Evolutionary conservation across 495 filamentous ascomycete species (phyloP).

Genomic region (Aspergillus diversus): DNA sequence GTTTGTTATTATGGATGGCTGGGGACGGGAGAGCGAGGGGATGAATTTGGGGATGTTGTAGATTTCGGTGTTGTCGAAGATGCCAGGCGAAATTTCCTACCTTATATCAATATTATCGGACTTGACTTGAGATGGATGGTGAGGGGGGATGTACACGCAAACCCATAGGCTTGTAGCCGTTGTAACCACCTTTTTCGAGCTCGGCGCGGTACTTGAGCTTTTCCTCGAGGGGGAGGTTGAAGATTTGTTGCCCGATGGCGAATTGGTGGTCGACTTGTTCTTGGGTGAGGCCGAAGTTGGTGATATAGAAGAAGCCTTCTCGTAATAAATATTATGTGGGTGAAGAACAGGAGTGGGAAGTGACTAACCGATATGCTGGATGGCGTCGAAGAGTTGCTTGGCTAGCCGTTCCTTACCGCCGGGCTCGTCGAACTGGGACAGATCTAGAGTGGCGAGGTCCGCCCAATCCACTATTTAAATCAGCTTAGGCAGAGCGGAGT

Average conservation of each 20-base stretch:
- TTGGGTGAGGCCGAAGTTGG: conserved; percentile 56
- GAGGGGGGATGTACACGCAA: conserved; percentile 36
- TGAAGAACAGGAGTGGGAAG: neutral
- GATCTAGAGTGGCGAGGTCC: conserved; percentile 59
- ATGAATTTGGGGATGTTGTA: conserved; percentile 59
- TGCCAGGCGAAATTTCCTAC: conserved; percentile 37
- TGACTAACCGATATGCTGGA: conserved; percentile 52
- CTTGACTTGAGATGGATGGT: too few relatives aligned
- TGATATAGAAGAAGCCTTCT: conserved; percentile 59
- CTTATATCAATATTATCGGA: too few relatives aligned
- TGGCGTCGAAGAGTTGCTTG: conserved; percentile 60
- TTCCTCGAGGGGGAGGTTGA: conserved; percentile 57
- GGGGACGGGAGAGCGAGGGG: conserved; percentile 43
- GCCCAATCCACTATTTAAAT: conserved; percentile 51
- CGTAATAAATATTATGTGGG: conserved; percentile 26
- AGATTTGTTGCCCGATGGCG: conserved; percentile 56
- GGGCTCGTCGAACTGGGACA: conserved; percentile 51
- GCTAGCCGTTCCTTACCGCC: conserved; percentile 59
- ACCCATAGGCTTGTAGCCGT: conserved; percentile 49
- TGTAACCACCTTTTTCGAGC: conserved; percentile 41
- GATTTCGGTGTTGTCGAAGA: conserved; percentile 53
- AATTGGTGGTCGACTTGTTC: conserved; percentile 62
- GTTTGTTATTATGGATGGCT: conserved; percentile 40
- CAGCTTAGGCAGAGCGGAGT: conserved; percentile 6
- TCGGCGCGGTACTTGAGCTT: conserved; percentile 55